A percentile compares a stretch with the other conserved stretches of the same genome.
phyloP scores from a whole-genome alignment of 768 basidiomycete species.

The Paxillus ammoniavirescens region DNA sequence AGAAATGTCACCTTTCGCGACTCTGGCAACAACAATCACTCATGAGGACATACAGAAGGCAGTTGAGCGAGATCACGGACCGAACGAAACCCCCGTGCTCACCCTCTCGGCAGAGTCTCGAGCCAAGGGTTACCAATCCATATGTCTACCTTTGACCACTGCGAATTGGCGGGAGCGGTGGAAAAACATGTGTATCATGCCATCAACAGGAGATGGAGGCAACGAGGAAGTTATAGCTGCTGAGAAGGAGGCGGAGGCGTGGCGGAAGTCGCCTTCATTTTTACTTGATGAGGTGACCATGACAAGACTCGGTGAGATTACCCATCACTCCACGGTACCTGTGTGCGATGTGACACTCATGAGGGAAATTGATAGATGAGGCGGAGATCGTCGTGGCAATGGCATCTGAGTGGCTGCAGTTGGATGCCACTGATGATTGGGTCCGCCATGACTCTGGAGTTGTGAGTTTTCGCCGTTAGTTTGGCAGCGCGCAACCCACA shows the following conservation, averaged over 20 bases:
- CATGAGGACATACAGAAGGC: conserved; percentile 41
- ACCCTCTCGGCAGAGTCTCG: conserved; percentile 50
- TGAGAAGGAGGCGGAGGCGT: conserved; percentile 74
- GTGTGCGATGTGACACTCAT: conserved; percentile 15
- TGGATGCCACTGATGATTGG: conserved; percentile 91
- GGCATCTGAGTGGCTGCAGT: conserved; percentile 91
- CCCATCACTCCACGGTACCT: conserved; percentile 8
- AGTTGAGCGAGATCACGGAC: conserved; percentile 7
- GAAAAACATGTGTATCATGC: conserved; percentile 82
- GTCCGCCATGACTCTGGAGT: conserved; percentile 95
- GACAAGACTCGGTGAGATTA: conserved; percentile 64
- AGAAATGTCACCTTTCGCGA: conserved; percentile 27
- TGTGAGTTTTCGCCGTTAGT: conserved; percentile 46
- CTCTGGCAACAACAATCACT: conserved; percentile 27
- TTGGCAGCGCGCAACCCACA: conserved; percentile 5
- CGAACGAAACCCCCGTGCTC: conserved; percentile 49
- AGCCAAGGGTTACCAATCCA: conserved; percentile 67
- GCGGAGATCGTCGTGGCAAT: conserved; percentile 70
- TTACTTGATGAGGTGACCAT: conserved; percentile 83
- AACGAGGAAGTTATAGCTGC: conserved; percentile 42
- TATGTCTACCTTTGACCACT: conserved; percentile 89
- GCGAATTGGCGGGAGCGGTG: conserved; percentile 84
- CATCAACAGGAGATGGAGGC: conserved; percentile 37
- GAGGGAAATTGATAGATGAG: conserved; percentile 52
- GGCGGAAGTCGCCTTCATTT: conserved; percentile 84